Evolutionary conservation across 2,329 filamentous ascomycete species (phyloP), one percentile per base, ranked within the genome.

Genomic region (Fusarium sp.): DNA sequence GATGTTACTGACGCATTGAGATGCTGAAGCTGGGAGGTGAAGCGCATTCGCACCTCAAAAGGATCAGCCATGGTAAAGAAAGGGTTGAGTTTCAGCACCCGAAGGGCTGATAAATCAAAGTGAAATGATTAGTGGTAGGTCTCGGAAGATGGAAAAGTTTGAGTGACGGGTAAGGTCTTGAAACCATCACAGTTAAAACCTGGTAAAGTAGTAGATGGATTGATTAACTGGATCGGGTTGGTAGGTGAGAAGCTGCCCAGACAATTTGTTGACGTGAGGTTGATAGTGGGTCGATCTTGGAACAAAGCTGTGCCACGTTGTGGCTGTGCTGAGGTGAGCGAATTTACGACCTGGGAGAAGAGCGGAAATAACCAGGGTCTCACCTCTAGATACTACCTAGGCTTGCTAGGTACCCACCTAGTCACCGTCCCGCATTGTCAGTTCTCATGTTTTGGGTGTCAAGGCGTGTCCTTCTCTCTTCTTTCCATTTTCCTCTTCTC

Each of bases 21-120:
- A 77, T 96, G 92, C 71, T 96, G 91, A 23, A 99, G 88, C 77
- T 96, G 92, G 51, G 87, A 87, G 52, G 93, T 97, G 84, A 99
- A 99, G 80, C 94, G 94, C 88, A 99, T 94, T 76, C 96, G 94
- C 73, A 98, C 95, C 83, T 98, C 96, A 80, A 99, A 99, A 8
- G 96, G 96, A 81, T 99, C 94, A 47, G 85, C 81, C 85, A 88
- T 88, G 27, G 56, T 77, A 70, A 53, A 42, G 42, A 43, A 54
- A n/a, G n/a, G 33, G n/a, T n/a, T 50, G 41, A 33, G 35, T 40
- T 6, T 40, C 25, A 47, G 18, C 14, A 23, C 14, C 21, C 14
- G 23, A 27, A 20, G 5, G 27, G 29, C 41, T 21, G 31, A 47
- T 20, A 39, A 17, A 21, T 15, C 20, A 42, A 52, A 14, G 27